These are phyloP conservation scores for Starmerella apis DNA, from an alignment of 805 yeast genomes.

Conservation along the genomic window DNA sequence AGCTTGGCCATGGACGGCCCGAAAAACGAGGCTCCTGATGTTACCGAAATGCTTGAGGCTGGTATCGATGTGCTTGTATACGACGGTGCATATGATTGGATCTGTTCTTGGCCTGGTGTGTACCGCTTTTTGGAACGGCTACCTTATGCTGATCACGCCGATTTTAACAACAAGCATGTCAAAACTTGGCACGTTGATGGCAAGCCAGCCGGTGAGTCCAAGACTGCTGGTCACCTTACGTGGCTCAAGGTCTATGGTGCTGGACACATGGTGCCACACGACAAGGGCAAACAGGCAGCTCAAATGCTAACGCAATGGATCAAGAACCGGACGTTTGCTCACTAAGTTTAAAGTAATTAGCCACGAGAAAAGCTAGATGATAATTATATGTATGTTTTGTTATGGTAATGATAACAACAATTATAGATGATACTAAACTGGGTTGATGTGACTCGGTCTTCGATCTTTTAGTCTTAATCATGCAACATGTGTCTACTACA, in stretches of 20 bases:
- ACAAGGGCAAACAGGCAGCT: conserved; percentile 68
- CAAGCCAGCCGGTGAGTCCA: conserved; percentile 54
- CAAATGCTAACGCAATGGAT: conserved; percentile 85
- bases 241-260: conserved; percentile 79
- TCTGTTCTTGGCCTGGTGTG: conserved; percentile 95
- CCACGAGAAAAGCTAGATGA: not conserved
- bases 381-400: not conserved
- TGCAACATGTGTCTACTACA: too few species aligned
- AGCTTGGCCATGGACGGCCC: conserved; percentile 82
- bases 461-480: too few species aligned
- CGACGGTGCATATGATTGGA: conserved; percentile 93
- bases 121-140: conserved; percentile 68
- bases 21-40: conserved; percentile 71
- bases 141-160: conserved; percentile 53
- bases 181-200: conserved; percentile 37
- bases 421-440: too few species aligned
- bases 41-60: conserved; percentile 57
- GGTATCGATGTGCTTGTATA: conserved; percentile 76
- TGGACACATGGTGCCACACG: conserved; percentile 93
- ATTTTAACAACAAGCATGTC: conserved; percentile 38
- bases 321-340: conserved; percentile 13
- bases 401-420: too few species aligned
- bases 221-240: conserved; percentile 61
- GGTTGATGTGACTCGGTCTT: too few species aligned
- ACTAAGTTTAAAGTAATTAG: not conserved